Evolutionary conservation across 805 yeast species (phyloP).

Genomic region (Lipomyces orientalis): DNA sequence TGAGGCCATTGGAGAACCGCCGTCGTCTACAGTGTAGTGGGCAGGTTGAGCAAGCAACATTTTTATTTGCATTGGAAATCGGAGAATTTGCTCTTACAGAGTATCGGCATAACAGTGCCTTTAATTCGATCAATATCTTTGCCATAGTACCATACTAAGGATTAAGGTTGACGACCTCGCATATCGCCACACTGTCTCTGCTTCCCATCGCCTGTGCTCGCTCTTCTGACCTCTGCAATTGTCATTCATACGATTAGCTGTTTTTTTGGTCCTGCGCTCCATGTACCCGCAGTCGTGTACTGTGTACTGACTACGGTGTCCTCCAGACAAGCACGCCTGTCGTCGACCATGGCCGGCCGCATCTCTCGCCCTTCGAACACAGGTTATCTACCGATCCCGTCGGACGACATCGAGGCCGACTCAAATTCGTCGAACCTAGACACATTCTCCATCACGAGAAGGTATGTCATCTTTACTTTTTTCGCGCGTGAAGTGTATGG

Average conservation of each 20-base stretch:
- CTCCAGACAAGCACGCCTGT: background rate
- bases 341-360: conserved; percentile 24
- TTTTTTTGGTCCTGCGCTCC: background rate
- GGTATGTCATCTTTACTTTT: conserved; percentile 12
- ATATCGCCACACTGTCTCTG: background rate
- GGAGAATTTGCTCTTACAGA: too few species aligned
- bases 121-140: background rate
- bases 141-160: background rate
- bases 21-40: too few species aligned
- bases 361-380: conserved; percentile 31
- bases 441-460: conserved; percentile 22
- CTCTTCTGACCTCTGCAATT: background rate
- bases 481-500: background rate
- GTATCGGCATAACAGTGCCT: background rate
- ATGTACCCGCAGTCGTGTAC: background rate
- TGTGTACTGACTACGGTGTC: background rate
- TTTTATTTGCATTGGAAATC: too few species aligned
- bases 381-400: conserved; percentile 30
- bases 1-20: too few species aligned
- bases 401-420: conserved; percentile 27
- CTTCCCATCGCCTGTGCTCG: background rate
- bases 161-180: background rate
- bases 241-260: background rate
- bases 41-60: too few species aligned
- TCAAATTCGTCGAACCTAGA: conserved; percentile 21